Conservation (phyloP, 331 rosid genomes). For the Rhamnella rubrinervis region DNA sequence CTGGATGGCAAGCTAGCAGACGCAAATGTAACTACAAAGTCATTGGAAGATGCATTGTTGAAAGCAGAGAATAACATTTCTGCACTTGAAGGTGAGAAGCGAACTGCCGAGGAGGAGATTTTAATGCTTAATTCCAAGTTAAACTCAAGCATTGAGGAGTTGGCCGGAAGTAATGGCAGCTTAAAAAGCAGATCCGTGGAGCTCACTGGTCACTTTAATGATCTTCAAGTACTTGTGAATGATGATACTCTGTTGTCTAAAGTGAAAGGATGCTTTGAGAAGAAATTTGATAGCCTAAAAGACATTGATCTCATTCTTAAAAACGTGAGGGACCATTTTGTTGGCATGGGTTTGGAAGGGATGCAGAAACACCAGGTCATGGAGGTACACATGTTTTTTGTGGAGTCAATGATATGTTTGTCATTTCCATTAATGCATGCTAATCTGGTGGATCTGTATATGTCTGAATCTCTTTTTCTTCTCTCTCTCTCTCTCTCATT, state of each 20-base stretch:
- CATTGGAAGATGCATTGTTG: conserved; percentile 59
- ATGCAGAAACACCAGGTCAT: conserved; percentile 35
- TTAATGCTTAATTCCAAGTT: conserved; percentile 60
- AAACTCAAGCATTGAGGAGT: conserved; percentile 65
- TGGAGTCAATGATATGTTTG: background rate
- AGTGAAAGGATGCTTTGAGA: conserved; percentile 57
- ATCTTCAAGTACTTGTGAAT: conserved; percentile 68
- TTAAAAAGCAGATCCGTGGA: conserved; percentile 56
- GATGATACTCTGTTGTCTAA: conserved; percentile 52
- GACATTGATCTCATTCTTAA: conserved; percentile 54
- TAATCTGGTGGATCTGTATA: conserved; percentile 6
- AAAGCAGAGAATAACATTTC: conserved; percentile 64
- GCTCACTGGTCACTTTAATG: conserved; percentile 51
- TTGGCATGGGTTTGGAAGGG: conserved; percentile 41
- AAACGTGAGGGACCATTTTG: conserved; percentile 45
- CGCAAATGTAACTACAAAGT: conserved; percentile 46
- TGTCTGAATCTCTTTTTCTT: background rate
- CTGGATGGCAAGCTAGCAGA: conserved; percentile 54
- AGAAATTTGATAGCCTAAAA: conserved; percentile 56
- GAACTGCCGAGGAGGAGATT: conserved; percentile 67
- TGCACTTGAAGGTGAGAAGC: conserved; percentile 53
- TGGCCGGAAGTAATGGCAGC: conserved; percentile 60
- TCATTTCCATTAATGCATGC: conserved; percentile 1
- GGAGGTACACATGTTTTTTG: conserved; percentile 46
- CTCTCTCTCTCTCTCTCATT: too few relatives aligned